These are phyloP conservation scores for Fusarium sulawesiense DNA, from an alignment of 2,329 filamentous ascomycete species.

Conservation along the genomic window DNA sequence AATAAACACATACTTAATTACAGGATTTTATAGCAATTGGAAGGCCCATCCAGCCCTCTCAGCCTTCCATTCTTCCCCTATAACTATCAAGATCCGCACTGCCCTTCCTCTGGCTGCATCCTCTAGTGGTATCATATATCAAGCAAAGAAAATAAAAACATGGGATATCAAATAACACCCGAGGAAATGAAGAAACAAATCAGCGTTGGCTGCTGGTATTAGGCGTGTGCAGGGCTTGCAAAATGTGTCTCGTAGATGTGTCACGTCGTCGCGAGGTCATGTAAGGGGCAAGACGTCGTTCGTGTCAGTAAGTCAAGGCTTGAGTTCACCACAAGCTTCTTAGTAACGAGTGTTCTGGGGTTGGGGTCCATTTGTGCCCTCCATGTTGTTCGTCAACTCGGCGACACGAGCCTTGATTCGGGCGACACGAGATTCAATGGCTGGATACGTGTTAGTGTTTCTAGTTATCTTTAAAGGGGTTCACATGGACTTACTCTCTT, in stretches of 20 bases:
- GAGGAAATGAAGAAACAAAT: conserved; percentile 42
- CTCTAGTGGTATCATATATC: conserved; percentile 50
- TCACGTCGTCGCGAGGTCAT: conserved; percentile 31
- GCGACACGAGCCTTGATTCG: conserved; percentile 98
- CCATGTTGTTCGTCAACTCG: conserved; percentile 89
- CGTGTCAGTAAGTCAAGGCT: conserved; percentile 12
- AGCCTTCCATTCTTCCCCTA: conserved; percentile 24
- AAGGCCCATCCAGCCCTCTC: conserved; percentile 18
- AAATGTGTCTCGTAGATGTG: conserved; percentile 41
- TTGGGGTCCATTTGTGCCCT: conserved; percentile 60
- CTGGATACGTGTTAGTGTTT: conserved; percentile 58
- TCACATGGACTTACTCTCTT: conserved; percentile 80
- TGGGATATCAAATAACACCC: conserved; percentile 28
- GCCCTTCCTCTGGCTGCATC: conserved; percentile 43
- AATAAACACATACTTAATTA: conserved; percentile 38
- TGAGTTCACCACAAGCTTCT: conserved; percentile 1
- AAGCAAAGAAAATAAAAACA: conserved; percentile 32
- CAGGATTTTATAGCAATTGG: conserved; percentile 26
- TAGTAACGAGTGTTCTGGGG: conserved; percentile 36
- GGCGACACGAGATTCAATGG: conserved; percentile 95
- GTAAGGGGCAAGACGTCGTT: conserved; percentile 28
- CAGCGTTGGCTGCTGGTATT: conserved; percentile 45
- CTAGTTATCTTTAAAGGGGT: neutral
- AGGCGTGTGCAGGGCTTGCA: conserved; percentile 38
- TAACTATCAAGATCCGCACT: conserved; percentile 36